A percentile compares a stretch with the other conserved stretches of the same genome.
phyloP scores from a whole-genome alignment of 495 filamentous ascomycete genomes.

The Lophiotrema nucula region DNA sequence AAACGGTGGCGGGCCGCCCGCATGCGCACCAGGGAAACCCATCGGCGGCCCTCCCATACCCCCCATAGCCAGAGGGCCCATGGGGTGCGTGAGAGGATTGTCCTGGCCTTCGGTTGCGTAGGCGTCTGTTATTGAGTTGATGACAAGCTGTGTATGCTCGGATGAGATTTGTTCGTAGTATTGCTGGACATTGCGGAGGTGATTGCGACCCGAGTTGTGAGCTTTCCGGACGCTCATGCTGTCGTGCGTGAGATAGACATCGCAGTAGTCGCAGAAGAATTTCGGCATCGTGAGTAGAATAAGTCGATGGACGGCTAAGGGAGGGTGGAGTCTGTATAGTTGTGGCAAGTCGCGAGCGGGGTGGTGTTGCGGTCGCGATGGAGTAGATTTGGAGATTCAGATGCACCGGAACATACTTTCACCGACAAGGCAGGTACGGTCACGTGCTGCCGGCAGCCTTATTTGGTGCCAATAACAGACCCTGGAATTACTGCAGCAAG shows the following conservation, averaged over 20 bases:
- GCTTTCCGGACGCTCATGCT: conserved; percentile 99
- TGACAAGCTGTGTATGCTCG: conserved; percentile 96
- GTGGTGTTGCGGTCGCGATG: no score
- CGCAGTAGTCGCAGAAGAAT: conserved; percentile 96
- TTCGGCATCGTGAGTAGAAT: conserved; percentile 47
- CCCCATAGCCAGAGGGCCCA: no score
- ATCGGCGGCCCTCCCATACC: conserved; percentile 44
- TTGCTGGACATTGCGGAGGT: conserved; percentile 93
- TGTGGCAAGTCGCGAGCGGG: no score
- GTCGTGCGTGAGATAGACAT: conserved; percentile 99
- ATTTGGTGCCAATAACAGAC: no score
- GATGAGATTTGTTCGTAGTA: conserved; percentile 99
- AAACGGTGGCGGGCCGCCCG: neutral
- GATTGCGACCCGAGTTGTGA: conserved; percentile 94
- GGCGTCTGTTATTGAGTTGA: conserved; percentile 92
- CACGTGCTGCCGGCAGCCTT: no score
- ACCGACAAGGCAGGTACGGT: no score
- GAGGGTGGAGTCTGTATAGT: neutral
- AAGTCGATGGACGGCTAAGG: no score
- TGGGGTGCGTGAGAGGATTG: conserved; percentile 71
- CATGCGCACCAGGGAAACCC: conserved; percentile 32
- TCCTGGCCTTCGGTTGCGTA: conserved; percentile 92
- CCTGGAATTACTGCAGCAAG: no score
- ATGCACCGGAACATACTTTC: no score
- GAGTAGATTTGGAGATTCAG: no score